Percentiles rank a stretch among this genome's conserved stretches.
Evolutionary conservation across 805 yeast genomes (phyloP).

Genomic region (Kluyveromyces dobzhanskii): DNA sequence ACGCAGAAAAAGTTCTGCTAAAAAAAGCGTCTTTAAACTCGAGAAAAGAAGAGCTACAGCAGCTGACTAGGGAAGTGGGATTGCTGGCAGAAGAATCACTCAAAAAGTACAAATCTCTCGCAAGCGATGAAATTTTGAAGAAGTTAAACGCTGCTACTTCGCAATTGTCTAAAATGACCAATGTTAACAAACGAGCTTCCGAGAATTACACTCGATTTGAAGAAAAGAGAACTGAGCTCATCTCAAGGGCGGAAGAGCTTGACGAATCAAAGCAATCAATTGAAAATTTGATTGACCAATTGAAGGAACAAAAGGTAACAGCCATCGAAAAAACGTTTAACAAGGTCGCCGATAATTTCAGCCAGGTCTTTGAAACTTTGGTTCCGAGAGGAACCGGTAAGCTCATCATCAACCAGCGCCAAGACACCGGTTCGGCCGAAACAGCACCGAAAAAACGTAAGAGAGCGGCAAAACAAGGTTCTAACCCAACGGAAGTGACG

Average conservation of each 20-base stretch:
- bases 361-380: conserved; percentile 64
- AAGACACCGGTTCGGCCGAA: conserved; percentile 16
- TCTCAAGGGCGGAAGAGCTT: conserved; percentile 57
- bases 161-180: conserved; percentile 54
- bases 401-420: conserved; percentile 51
- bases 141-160: conserved; percentile 48
- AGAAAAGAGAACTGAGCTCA: conserved; percentile 60
- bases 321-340: conserved; percentile 75
- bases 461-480: conserved; percentile 11
- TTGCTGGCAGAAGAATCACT: conserved; percentile 83
- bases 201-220: conserved; percentile 74
- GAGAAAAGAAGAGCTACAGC: conserved; percentile 65
- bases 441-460: conserved; percentile 12
- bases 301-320: conserved; percentile 71
- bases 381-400: conserved; percentile 81
- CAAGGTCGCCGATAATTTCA: conserved; percentile 65
- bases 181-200: conserved; percentile 81
- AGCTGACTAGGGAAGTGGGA: conserved; percentile 75
- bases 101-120: conserved; percentile 34
- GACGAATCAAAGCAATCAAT: conserved; percentile 65
- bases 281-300: conserved; percentile 55
- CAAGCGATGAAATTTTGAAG: conserved; percentile 45
- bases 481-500: conserved; percentile 4
- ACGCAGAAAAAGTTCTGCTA: conserved; percentile 55
- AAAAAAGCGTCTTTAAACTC: conserved; percentile 49